Conservation (phyloP, 371 early-diverging fungal genomes). For the Mucor racemosus region DNA sequence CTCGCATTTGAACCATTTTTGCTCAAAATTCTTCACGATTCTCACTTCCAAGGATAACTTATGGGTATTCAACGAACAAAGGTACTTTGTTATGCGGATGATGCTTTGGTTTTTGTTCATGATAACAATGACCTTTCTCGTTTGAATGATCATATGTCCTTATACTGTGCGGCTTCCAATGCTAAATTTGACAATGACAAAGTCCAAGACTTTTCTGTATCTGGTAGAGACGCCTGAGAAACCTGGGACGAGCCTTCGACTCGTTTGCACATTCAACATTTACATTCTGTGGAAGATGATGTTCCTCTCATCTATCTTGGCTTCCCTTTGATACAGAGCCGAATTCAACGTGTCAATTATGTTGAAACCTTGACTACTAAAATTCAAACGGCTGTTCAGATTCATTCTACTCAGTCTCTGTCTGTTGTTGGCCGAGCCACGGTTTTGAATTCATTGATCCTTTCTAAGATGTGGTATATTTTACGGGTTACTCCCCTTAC, state of each 20-base stretch:
- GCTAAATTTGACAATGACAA: conserved; percentile 16
- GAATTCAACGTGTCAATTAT: background rate
- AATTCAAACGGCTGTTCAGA: background rate
- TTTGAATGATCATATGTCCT: too few species aligned
- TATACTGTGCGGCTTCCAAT: too few species aligned
- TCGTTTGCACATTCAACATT: too few species aligned
- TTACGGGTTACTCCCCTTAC: too few species aligned
- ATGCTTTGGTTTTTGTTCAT: conserved; percentile 14
- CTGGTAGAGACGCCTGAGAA: too few species aligned
- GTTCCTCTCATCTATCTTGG: background rate
- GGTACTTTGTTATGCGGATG: conserved; percentile 10
- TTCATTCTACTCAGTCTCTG: background rate
- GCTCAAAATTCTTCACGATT: background rate
- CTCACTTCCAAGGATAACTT: background rate
- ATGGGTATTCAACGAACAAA: background rate
- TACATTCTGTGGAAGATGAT: background rate
- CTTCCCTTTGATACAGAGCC: background rate
- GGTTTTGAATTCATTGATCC: too few species aligned
- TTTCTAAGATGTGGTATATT: too few species aligned
- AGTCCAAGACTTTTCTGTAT: background rate
- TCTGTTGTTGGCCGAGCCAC: background rate
- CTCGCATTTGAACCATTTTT: conserved; percentile 18
- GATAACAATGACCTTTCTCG: too few species aligned
- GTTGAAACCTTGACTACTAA: background rate
- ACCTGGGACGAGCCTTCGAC: too few species aligned